Conservation (phyloP, 257 asterid genomes). For the Nicotiana otophora region DNA sequence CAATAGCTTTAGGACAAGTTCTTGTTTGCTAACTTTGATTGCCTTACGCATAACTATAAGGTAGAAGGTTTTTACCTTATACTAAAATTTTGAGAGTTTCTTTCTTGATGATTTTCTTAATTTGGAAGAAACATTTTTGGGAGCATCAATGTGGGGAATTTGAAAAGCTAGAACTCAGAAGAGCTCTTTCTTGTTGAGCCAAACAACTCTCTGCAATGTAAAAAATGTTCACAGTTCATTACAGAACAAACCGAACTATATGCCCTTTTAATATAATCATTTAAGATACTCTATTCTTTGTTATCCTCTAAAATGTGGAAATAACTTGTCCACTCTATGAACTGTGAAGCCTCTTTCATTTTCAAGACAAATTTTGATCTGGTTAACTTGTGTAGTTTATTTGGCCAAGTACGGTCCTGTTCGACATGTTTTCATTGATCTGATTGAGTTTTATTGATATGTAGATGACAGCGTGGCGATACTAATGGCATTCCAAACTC, state of each 20-base stretch:
- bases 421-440: not conserved
- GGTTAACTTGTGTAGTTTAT: not conserved
- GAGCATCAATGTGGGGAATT: not conserved
- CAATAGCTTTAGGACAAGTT: too few species aligned
- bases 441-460: conserved; percentile 12
- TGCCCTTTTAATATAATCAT: not conserved
- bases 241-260: not conserved
- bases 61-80: too few species aligned
- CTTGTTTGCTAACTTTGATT: too few species aligned
- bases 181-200: not conserved
- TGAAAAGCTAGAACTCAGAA: too few species aligned
- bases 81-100: too few species aligned
- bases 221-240: not conserved
- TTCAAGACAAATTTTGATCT: not conserved
- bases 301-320: not conserved
- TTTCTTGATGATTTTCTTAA: too few species aligned
- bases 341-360: not conserved
- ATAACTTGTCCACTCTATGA: not conserved
- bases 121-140: too few species aligned
- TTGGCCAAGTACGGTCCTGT: not conserved
- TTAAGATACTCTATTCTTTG: not conserved
- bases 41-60: too few species aligned
- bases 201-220: not conserved
- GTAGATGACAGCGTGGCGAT: conserved; percentile 94
- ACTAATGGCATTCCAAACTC: conserved; percentile 89